A percentile compares a stretch with the other conserved stretches of the same genome.
Conservation (phyloP, 345 rosid genomes). For the Laguncularia racemosa region DNA sequence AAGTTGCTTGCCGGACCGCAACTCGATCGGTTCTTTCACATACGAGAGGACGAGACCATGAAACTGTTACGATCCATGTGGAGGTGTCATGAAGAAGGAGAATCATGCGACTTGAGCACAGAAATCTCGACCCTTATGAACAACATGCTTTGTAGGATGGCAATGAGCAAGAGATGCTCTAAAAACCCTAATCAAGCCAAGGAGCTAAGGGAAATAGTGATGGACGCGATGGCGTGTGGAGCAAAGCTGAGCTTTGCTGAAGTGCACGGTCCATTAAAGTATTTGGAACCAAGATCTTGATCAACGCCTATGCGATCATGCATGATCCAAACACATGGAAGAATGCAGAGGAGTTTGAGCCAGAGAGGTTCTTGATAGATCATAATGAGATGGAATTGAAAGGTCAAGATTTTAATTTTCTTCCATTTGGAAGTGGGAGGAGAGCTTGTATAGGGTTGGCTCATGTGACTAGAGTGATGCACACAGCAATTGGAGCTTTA, state of each 20-base stretch:
- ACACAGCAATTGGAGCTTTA: constrained; percentile 24
- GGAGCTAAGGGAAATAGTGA: constrained; percentile 38
- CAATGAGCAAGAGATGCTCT: constrained; percentile 42
- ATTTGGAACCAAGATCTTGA: constrained; percentile 20
- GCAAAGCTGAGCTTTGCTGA: constrained; percentile 30
- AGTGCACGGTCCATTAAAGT: constrained; percentile 32
- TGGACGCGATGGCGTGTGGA: constrained; percentile 21
- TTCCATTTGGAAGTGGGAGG: constrained; percentile 43
- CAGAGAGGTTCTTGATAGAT: constrained; percentile 21
- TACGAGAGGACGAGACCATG: constrained; percentile 44
- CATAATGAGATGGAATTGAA: constrained; percentile 13
- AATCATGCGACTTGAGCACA: constrained; percentile 37
- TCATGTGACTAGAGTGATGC: constrained; percentile 27
- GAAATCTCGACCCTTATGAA: constrained; percentile 39
- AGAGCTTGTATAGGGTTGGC: constrained; percentile 30
- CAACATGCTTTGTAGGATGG: constrained; percentile 45
- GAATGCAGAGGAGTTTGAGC: constrained; percentile 13
- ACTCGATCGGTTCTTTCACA: constrained; percentile 38
- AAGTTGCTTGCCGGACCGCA: constrained; percentile 46
- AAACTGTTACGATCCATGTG: constrained; percentile 27
- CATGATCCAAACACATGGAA: constrained; percentile 20
- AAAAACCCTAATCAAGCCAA: constrained; percentile 21
- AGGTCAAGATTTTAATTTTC: constrained; percentile 25
- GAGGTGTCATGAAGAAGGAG: constrained; percentile 19
- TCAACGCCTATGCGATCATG: constrained; percentile 24